These are phyloP conservation scores for Thalassiosira delicatula DNA, from an alignment of 352 stramenopile genomes.

Conservation along the genomic window DNA sequence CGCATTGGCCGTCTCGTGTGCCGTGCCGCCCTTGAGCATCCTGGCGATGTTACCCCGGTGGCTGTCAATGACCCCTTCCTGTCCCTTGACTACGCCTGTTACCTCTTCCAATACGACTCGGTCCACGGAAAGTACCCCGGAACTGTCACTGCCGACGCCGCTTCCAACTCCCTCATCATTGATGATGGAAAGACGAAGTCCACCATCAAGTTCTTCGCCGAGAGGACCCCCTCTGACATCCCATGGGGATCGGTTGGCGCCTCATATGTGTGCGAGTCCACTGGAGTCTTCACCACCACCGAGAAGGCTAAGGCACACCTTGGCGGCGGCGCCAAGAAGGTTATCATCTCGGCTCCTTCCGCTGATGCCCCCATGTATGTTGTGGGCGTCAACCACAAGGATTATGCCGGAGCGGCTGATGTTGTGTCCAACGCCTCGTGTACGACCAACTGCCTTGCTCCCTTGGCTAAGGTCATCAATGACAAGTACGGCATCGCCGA, in stretches of 20 bases:
- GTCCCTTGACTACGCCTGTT: constrained; percentile 88
- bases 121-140: too few species aligned
- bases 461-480: constrained; percentile 98
- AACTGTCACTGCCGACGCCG: too few species aligned
- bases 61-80: constrained; percentile 89
- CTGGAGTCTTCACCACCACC: constrained; percentile 88
- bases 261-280: constrained; percentile 95
- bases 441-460: constrained; percentile 99
- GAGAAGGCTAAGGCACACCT: constrained; percentile 88
- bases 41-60: constrained; percentile 73
- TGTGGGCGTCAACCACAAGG: constrained; percentile 96
- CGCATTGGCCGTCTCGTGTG: constrained; percentile 94
- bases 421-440: constrained; percentile 98
- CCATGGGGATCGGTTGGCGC: constrained; percentile 88
- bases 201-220: too few species aligned
- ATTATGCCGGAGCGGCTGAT: constrained; percentile 93
- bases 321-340: constrained; percentile 92
- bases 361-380: constrained; percentile 98
- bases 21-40: constrained; percentile 70
- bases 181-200: too few species aligned
- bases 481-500: constrained; percentile 98
- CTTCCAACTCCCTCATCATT: too few species aligned
- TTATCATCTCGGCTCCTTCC: constrained; percentile 95
- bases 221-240: too few species aligned
- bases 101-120: too few species aligned